phyloP scores from a whole-genome alignment of 768 basidiomycete species.

The Asterophora parasitica region DNA sequence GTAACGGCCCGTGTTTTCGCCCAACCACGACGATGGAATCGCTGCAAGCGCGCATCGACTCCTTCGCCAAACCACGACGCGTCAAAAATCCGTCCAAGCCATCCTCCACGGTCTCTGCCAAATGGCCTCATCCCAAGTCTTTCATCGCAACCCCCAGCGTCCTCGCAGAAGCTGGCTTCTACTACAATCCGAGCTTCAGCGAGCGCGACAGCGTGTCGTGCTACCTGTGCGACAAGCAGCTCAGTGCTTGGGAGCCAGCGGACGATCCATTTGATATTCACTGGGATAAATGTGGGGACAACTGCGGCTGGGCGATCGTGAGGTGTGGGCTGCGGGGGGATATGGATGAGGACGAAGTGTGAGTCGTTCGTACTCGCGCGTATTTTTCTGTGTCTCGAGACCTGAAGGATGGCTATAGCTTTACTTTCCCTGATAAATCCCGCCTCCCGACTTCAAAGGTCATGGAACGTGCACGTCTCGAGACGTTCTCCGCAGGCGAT shows the following conservation, averaged over 20 bases:
- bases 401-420: conserved; percentile 36
- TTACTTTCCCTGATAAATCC: conserved; percentile 48
- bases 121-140: conserved; percentile 66
- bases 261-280: conserved; percentile 90
- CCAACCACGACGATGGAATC: conserved; percentile 41
- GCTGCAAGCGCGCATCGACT: conserved; percentile 55
- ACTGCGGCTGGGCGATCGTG: conserved; percentile 78
- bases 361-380: background rate
- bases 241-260: conserved; percentile 78
- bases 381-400: background rate
- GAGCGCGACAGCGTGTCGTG: conserved; percentile 77
- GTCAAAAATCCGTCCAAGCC: conserved; percentile 51
- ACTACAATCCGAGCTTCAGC: conserved; percentile 63
- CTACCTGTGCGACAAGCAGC: conserved; percentile 76
- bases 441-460: conserved; percentile 62
- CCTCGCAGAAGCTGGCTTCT: conserved; percentile 90
- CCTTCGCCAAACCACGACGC: conserved; percentile 62
- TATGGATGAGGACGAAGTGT: conserved; percentile 54
- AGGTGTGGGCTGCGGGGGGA: conserved; percentile 67
- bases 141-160: conserved; percentile 68
- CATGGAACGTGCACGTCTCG: conserved; percentile 70
- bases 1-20: conserved; percentile 22
- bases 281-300: conserved; percentile 55
- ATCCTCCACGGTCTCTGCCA: conserved; percentile 42
- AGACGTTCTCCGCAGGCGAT: conserved; percentile 52